Evolutionary conservation across 495 filamentous ascomycete species (phyloP), one percentile per base, ranked within the genome.

Genomic region (Halenospora varia): DNA sequence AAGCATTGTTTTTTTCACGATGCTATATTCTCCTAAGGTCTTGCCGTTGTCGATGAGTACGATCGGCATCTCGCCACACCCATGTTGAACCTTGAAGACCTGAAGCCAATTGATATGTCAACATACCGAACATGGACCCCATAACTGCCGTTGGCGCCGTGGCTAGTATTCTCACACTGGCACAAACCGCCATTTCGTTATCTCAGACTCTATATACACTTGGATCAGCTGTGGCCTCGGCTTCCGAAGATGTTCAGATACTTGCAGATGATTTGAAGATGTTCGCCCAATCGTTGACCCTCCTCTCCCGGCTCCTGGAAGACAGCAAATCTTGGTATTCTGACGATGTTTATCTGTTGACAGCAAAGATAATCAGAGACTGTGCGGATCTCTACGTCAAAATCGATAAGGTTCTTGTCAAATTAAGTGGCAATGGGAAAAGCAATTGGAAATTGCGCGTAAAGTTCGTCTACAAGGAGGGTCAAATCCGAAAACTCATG

Each of bases 311-410:
- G 13, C 44, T 57, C 3, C 57, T 63, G 0, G 53, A 63, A 17
- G 56, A 60, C 20, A 56, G 48, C 49, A 56, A 51, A 25, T 60
- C 51, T 3, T 57, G 56, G 52, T 63, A 60, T 19, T 60, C 61
- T 1, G 61, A 63, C 23, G 61, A 59, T 10, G 54, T 63, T 9
- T 60, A 60, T 26, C 40, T 59, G 8, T 55, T 60, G 53, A 63
- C 61, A 11, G 57, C 57, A 25, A 63, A 60, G 20, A 54, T 63
- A 22, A 63, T 63, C 24, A 56, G 54, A 25, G 53, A 63, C n/a
- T 63, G 57, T 46, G 56, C 57, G 10, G 57, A 60, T 9, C 42
- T 63, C n/a, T 60, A 63, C 23, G 48, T 56, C 10, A 56, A 63
- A 48, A 63, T 63, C 35, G 61, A 60, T 29, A 60, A 53, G n/a